phyloP scores from a whole-genome alignment of 2,329 filamentous ascomycete species.

The Blumeriella jaapii region DNA sequence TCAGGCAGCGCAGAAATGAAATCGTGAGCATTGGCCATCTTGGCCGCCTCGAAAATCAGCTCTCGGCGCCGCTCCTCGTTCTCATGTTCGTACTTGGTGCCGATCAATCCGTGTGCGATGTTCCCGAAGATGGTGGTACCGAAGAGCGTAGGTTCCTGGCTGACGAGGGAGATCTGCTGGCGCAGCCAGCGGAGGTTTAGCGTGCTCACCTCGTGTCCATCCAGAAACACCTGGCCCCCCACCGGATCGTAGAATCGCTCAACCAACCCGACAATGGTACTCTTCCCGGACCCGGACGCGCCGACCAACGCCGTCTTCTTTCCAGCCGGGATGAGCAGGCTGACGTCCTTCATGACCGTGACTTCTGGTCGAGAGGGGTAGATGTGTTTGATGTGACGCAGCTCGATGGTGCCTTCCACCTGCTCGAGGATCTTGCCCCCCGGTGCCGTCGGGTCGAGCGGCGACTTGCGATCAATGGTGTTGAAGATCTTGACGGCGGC shows the following conservation, averaged over 20 bases:
- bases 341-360: conserved; percentile 75
- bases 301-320: conserved; percentile 91
- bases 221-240: conserved; percentile 64
- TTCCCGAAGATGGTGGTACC: conserved; percentile 82
- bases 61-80: conserved; percentile 55
- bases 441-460: conserved; percentile 64
- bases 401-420: conserved; percentile 66
- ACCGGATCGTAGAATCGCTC: conserved; percentile 93
- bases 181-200: conserved; percentile 86
- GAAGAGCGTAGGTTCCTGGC: conserved; percentile 87
- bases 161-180: conserved; percentile 84
- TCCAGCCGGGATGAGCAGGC: conserved; percentile 68
- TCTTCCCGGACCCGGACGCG: conserved; percentile 89
- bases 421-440: conserved; percentile 61
- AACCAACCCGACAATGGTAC: conserved; percentile 83
- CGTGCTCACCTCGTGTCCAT: conserved; percentile 68
- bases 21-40: conserved; percentile 87
- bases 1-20: conserved; percentile 77
- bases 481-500: conserved; percentile 87
- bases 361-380: conserved; percentile 91
- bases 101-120: conserved; percentile 82
- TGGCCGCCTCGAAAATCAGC: conserved; percentile 69
- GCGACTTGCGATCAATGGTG: conserved; percentile 81
- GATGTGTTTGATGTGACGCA: conserved; percentile 79
- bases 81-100: conserved; percentile 62